Conservation (phyloP, 164 flowering plant genomes). For the Magnolia changhungtana region DNA sequence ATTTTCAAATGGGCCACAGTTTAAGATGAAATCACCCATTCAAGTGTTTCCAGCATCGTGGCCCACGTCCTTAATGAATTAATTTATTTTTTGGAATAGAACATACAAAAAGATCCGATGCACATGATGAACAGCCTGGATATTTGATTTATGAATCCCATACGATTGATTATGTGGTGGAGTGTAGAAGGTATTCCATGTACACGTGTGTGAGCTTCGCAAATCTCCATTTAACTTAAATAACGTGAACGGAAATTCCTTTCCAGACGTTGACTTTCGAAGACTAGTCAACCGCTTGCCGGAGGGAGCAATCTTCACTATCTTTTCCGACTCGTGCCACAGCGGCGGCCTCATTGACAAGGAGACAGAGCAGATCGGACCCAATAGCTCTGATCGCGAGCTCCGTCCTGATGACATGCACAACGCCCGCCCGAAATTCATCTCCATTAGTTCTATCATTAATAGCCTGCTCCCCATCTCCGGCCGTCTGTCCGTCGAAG, state of each 20-base stretch:
- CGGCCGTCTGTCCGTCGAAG: conserved; percentile 35
- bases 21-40: no score
- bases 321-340: conserved; percentile 82
- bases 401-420: background rate
- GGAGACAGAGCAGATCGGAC: conserved; percentile 82
- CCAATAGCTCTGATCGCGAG: conserved; percentile 13
- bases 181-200: no score
- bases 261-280: conserved; percentile 62
- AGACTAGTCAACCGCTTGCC: conserved; percentile 60
- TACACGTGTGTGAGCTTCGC: no score
- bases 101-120: no score
- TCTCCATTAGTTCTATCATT: conserved; percentile 42
- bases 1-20: no score
- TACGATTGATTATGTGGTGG: no score
- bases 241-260: background rate
- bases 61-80: no score
- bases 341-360: conserved; percentile 89
- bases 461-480: conserved; percentile 45
- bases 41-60: no score
- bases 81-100: no score
- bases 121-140: no score
- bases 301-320: conserved; percentile 61
- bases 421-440: conserved; percentile 21
- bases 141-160: no score
- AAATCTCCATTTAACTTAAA: background rate